These are phyloP conservation scores for Blastomyces gilchristii DNA, from an alignment of 2,329 filamentous ascomycete species.

Conservation along the genomic window DNA sequence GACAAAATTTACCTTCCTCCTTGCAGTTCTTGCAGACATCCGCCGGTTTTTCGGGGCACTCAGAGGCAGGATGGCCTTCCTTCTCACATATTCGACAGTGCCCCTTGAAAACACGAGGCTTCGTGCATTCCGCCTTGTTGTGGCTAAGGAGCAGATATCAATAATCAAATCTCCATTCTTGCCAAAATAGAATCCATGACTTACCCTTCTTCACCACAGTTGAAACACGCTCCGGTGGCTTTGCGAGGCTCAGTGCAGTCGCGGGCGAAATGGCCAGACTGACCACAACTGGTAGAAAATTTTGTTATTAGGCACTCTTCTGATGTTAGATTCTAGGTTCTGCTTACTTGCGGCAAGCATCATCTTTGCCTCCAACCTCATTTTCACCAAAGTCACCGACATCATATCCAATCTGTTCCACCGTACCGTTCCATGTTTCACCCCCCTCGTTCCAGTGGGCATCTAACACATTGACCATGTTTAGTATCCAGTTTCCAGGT, in stretches of 20 bases:
- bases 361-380: conserved; percentile 15
- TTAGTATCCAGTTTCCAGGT: background rate
- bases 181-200: background rate
- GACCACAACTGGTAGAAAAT: conserved; percentile 23
- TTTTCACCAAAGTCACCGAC: conserved; percentile 9
- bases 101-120: conserved; percentile 39
- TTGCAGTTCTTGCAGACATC: conserved; percentile 40
- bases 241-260: conserved; percentile 37
- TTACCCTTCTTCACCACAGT: conserved; percentile 38
- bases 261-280: conserved; percentile 30
- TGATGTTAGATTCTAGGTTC: background rate
- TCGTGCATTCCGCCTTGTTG: conserved; percentile 36
- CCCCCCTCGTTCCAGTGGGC: conserved; percentile 12
- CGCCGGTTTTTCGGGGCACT: conserved; percentile 36
- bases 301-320: background rate
- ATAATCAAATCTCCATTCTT: conserved; percentile 1
- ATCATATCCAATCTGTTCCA: conserved; percentile 3
- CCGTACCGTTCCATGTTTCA: background rate
- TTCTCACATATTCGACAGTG: conserved; percentile 38
- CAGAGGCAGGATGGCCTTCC: conserved; percentile 36
- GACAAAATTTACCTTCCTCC: conserved; percentile 29
- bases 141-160: conserved; percentile 24
- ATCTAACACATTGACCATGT: background rate
- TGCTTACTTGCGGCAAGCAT: conserved; percentile 31
- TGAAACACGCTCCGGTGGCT: conserved; percentile 34